Conservation (phyloP, 257 asterid genomes). For the Forsythia suspensa region DNA sequence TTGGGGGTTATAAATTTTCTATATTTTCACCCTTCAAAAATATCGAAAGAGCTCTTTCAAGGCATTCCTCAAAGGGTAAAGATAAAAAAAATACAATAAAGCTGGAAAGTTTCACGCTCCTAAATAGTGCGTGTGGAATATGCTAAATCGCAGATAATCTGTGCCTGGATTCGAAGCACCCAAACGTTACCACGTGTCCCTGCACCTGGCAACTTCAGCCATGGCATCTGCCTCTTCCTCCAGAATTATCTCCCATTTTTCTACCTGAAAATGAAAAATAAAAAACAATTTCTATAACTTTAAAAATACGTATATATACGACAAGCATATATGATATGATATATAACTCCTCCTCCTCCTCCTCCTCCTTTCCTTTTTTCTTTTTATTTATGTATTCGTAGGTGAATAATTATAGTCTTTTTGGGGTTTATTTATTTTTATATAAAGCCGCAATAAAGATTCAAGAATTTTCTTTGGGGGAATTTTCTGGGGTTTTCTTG, state of each 20-base stretch:
- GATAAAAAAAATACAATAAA: no score
- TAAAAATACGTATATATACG: not conserved
- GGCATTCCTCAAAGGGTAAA: no score
- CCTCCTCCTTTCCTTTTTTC: not conserved
- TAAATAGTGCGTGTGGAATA: not conserved
- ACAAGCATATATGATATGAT: not conserved
- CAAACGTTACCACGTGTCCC: slow-evolving; percentile 52
- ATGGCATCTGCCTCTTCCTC: slow-evolving; percentile 33
- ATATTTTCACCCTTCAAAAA: no score
- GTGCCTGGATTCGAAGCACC: slow-evolving; percentile 39
- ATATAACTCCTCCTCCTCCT: no score
- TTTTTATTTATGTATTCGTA: not conserved
- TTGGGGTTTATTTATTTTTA: not conserved
- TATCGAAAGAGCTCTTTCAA: no score
- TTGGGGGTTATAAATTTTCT: no score
- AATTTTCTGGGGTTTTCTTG: not conserved
- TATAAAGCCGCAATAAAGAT: slow-evolving; percentile 16
- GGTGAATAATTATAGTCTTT: slow-evolving; percentile 9
- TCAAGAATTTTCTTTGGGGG: slow-evolving; percentile 32
- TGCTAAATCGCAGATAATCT: slow-evolving; percentile 30
- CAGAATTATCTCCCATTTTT: not conserved
- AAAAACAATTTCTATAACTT: slow-evolving; percentile 8
- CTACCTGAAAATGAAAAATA: not conserved
- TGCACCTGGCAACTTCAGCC: slow-evolving; percentile 44
- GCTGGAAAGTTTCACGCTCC: not conserved